phyloP scores from a whole-genome alignment of 2,329 filamentous ascomycete genomes.

The Fusarium sp. region DNA sequence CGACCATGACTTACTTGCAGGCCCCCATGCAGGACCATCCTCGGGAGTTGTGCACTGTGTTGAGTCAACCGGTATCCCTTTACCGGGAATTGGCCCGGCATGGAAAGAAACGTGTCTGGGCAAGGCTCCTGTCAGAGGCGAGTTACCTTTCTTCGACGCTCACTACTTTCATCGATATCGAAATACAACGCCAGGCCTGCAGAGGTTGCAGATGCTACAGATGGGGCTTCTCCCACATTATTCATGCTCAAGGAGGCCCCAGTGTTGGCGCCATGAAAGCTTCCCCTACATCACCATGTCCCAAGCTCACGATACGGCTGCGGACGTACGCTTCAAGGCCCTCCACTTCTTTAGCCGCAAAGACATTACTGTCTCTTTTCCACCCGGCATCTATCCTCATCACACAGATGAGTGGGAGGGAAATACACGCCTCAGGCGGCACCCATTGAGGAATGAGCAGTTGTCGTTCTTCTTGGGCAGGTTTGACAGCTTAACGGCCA shows the following conservation, averaged over 20 bases:
- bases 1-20: conserved; percentile 61
- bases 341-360: conserved; percentile 61
- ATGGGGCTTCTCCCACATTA: neutral
- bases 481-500: conserved; percentile 61
- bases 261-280: conserved; percentile 66
- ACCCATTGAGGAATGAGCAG: conserved; percentile 23
- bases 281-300: conserved; percentile 63
- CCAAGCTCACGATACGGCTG: conserved; percentile 57
- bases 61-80: conserved; percentile 64
- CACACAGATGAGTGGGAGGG: neutral
- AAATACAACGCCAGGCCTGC: neutral
- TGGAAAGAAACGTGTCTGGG: conserved; percentile 62
- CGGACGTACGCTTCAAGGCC: conserved; percentile 59
- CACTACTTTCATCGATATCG: neutral
- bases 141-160: neutral
- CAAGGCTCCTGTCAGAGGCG: conserved; percentile 7
- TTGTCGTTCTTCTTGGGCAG: conserved; percentile 58
- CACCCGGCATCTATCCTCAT: conserved; percentile 49
- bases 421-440: neutral
- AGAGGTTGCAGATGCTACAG: neutral
- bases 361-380: conserved; percentile 57
- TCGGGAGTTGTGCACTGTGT: conserved; percentile 59
- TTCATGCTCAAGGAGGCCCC: neutral
- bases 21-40: conserved; percentile 55
- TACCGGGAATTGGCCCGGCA: conserved; percentile 60